These are phyloP conservation scores for Dryas drummondii DNA, from an alignment of 306 rosid genomes.

Conservation along the genomic window DNA sequence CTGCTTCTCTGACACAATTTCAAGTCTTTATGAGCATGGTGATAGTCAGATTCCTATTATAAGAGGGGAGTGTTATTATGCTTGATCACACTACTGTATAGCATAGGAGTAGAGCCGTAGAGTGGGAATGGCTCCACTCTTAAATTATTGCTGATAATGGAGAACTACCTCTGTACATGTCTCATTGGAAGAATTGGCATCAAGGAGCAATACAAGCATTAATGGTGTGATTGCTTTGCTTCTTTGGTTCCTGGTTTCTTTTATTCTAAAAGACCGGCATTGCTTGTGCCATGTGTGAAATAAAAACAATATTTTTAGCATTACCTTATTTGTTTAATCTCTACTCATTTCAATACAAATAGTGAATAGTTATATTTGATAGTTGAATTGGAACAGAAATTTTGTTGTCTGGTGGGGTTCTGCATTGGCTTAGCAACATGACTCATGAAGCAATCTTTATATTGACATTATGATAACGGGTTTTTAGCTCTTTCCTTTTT, in stretches of 20 bases:
- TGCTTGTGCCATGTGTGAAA: not conserved
- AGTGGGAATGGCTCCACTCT: no score
- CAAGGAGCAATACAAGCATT: no score
- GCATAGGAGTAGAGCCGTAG: no score
- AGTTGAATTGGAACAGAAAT: not conserved
- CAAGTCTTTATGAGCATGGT: not conserved
- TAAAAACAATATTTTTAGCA: not conserved
- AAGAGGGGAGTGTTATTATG: not conserved
- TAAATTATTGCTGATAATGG: no score
- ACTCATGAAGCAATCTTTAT: not conserved
- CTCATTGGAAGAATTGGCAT: no score
- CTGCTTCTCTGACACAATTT: not conserved
- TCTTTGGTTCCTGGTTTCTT: not conserved
- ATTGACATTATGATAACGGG: not conserved
- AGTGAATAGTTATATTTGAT: not conserved
- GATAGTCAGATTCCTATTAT: not conserved
- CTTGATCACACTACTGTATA: not conserved
- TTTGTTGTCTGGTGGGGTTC: not conserved
- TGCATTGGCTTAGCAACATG: not conserved
- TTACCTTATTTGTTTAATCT: no score
- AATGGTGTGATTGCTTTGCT: not conserved
- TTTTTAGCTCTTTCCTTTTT: no score
- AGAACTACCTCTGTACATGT: no score
- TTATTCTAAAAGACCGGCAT: not conserved
- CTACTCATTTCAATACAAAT: no score